Base-by-base conservation (phyloP, 2,329 filamentous ascomycete species). In the Emmonsiellopsis sp. region DNA sequence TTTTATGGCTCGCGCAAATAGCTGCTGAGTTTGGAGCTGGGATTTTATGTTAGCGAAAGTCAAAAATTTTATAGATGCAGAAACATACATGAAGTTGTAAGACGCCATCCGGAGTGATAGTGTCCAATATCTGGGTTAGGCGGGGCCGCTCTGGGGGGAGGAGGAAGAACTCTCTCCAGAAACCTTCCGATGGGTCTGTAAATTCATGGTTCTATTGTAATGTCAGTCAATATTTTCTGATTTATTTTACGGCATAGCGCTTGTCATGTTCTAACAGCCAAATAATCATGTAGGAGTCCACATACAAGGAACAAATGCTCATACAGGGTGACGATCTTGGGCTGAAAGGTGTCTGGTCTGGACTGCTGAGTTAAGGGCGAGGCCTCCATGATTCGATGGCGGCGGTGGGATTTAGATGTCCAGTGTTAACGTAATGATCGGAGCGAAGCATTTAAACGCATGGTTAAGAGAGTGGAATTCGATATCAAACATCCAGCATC, bases 131-230 rank as follows among this genome's bases (percentile, higher is more conserved):
- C 49, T 73, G 75, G 66, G 82, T 80, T 59, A 98, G 74, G 48
- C 83, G 80, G 4, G 76, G 69, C 52, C 82, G 79, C 66, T 96
- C 89, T 20, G 92, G 91, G 58, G 84, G 84, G 55, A 96, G 78
- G 38, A 98, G 79, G 70, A 98, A 98, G 73, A 98, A 90, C 71
- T 96, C 93, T 60, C 83, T 80, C 93, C 93, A 98, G 73, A 96
- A 98, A 43, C 90, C 92, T 56, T 95, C 89, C 0, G 88, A 81
- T 57, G 86, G 86, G 31, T 90, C 85, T 50, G 76, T 71, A 55
- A 83, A 80, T 56, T 86, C 79, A 52, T 83, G 80, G 59, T 85
- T 82, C 73, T 87, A 68, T 65, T 69, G 63, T 63, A 59, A 63
- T 40, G 55, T 58, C 53, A 55, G 54, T 31, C 55, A 15, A 43